Conservation (phyloP, 371 early-diverging fungal genomes). For the Globomyces sp. region DNA sequence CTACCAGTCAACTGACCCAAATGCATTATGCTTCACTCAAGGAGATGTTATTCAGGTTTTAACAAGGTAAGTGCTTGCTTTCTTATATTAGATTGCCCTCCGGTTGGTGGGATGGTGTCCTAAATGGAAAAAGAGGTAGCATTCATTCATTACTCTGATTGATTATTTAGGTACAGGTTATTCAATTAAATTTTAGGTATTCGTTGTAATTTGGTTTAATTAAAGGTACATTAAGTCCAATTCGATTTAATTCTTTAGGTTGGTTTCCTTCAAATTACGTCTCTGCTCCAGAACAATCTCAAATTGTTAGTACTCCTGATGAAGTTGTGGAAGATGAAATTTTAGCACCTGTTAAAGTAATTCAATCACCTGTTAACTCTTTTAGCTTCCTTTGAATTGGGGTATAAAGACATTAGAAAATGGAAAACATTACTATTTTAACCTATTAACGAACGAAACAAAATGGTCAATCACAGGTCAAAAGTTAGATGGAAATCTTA, state of each 20-base stretch:
- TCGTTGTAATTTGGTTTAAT: conserved; percentile 7
- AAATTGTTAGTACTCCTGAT: not conserved
- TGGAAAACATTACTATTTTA: conserved; percentile 59
- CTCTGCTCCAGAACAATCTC: conserved; percentile 4
- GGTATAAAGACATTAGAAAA: conserved; percentile 54
- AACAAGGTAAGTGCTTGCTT: conserved; percentile 42
- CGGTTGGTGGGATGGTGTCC: conserved; percentile 92
- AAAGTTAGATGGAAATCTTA: conserved; percentile 31
- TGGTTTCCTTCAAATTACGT: conserved; percentile 89
- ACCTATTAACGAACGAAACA: conserved; percentile 33
- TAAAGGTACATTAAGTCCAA: conserved; percentile 5
- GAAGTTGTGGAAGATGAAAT: conserved; percentile 8
- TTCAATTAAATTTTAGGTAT: no score
- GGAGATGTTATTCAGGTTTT: conserved; percentile 84
- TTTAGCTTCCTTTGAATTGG: conserved; percentile 60
- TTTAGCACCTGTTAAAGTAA: no score
- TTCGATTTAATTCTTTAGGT: conserved; percentile 22
- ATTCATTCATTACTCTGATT: conserved; percentile 2
- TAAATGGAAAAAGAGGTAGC: conserved; percentile 39
- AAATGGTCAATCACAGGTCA: conserved; percentile 44
- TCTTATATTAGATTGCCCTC: conserved; percentile 56
- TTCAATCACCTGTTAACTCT: not conserved
- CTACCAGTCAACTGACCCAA: conserved; percentile 67
- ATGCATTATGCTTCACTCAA: conserved; percentile 72
- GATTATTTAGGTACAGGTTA: no score